phyloP scores from a whole-genome alignment of 805 yeast genomes.

The Metschnikowia corniflorae region DNA sequence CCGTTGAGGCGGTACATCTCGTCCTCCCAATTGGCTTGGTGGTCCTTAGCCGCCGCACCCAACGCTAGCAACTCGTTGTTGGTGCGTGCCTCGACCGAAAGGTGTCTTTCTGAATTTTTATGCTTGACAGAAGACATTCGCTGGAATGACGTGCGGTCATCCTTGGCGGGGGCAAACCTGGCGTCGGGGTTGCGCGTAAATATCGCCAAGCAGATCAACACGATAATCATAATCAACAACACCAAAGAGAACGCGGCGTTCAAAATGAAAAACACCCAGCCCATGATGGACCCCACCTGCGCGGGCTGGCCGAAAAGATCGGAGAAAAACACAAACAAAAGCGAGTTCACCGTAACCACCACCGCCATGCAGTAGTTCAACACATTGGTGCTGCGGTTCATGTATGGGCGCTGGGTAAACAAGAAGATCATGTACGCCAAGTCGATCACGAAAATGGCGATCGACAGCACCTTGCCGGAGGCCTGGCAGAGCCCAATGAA shows the following conservation, averaged over 20 bases:
- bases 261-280: conserved; percentile 81
- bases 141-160: conserved; percentile 91
- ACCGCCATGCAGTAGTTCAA: conserved; percentile 69
- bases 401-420: conserved; percentile 66
- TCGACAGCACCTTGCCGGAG: conserved; percentile 77
- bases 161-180: conserved; percentile 82
- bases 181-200: conserved; percentile 85
- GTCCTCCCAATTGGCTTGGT: conserved; percentile 70
- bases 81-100: conserved; percentile 9
- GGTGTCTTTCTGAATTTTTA: conserved; percentile 27
- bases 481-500: conserved; percentile 77
- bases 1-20: conserved; percentile 53
- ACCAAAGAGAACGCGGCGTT: conserved; percentile 86
- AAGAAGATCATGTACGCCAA: conserved; percentile 62
- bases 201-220: conserved; percentile 57
- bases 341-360: conserved; percentile 74
- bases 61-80: conserved; percentile 19
- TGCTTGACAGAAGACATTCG: conserved; percentile 34
- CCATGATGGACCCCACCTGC: conserved; percentile 81
- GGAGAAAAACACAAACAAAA: conserved; percentile 82
- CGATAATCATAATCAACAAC: conserved; percentile 65
- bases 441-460: conserved; percentile 74
- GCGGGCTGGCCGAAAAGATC: conserved; percentile 78
- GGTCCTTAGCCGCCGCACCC: conserved; percentile 36
- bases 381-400: conserved; percentile 79